Base-by-base conservation (phyloP, 345 rosid species). In the Carallia brachiata region DNA sequence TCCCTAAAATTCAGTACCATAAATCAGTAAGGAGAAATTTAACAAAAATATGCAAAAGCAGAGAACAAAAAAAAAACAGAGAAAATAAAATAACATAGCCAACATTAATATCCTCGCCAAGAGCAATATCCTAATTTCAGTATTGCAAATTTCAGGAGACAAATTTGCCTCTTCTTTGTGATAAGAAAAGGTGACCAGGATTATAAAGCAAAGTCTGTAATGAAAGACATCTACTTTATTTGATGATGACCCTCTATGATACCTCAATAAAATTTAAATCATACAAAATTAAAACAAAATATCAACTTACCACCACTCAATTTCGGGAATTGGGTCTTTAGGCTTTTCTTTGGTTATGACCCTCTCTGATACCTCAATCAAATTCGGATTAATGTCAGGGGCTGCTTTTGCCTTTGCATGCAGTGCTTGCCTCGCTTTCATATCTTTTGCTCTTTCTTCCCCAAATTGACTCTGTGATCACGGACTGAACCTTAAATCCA, bases 221-320 rank as follows among this genome's bases (percentile, higher is more conserved):
- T 27, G 50, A 44, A 3, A 44, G 17, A 44, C 16, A 15, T 44
- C 16, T 44, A 15, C 15, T 44, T 12, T 44, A 1, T 12, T 44
- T 44, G 16, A 12, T 44, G 50, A 12, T 12, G 50, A 44, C 16
- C 50, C 50, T 44, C 50, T 44, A 12, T 44, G 5, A 44, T 44
- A 44, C 50, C 48, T 10, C 50, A 13, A 12, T 10, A 12, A 3
- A 12, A 44, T 12, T 44, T 44, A 44, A 12, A 4, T 3, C 0
- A 44, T 15, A 55, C 15, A 56, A 56, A 56, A 23, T 27, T 56
- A 7, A 34, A 2, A 68, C 27, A n/a, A 28, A 37, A 7, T 0
- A 39, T 54, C 30, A 70, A 81, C 99, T 73, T 84, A 95, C 99
- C 99, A 95, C 99, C 97, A 92, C 77, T 95, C 99, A 69, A 83